Percentiles rank a stretch among this genome's conserved stretches.
phyloP scores from a whole-genome alignment of 2,329 filamentous ascomycete species.

The Nothophoma quercina region DNA sequence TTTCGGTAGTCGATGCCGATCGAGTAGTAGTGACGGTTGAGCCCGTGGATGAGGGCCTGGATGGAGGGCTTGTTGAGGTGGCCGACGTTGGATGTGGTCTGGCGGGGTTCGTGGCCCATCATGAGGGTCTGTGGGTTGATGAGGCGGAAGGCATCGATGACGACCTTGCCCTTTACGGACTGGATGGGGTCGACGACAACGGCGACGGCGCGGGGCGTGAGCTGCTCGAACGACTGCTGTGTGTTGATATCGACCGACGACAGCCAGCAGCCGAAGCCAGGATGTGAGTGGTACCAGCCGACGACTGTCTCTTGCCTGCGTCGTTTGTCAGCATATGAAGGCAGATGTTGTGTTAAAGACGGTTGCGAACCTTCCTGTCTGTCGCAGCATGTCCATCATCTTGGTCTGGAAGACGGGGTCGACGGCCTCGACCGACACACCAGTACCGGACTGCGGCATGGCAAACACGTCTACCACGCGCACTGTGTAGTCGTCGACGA shows the following conservation, averaged over 20 bases:
- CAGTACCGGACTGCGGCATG: constrained; percentile 98
- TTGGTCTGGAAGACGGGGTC: constrained; percentile 99
- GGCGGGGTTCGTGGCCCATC: constrained; percentile 95
- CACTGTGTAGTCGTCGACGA: constrained; percentile 98
- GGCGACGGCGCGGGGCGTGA: constrained; percentile 94
- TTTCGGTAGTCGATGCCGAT: constrained; percentile 99
- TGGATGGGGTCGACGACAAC: constrained; percentile 99
- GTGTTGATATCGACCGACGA: constrained; percentile 99
- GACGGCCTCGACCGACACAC: constrained; percentile 97
- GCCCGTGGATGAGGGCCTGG: constrained; percentile 95
- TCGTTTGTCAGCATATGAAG: constrained; percentile 29
- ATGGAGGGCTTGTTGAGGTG: constrained; percentile 99
- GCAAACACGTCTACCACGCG: constrained; percentile 98
- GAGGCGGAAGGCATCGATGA: constrained; percentile 97
- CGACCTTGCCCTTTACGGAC: constrained; percentile 99
- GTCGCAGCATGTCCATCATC: constrained; percentile 99
- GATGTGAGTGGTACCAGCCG: constrained; percentile 99
- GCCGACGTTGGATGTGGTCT: constrained; percentile 96
- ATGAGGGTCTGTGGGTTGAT: constrained; percentile 98
- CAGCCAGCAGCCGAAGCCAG: constrained; percentile 98
- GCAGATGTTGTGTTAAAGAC: too few species aligned
- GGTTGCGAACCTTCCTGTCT: constrained; percentile 81
- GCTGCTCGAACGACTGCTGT: constrained; percentile 99
- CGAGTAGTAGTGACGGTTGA: constrained; percentile 99
- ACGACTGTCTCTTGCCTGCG: constrained; percentile 91